phyloP scores from a whole-genome alignment of 2,329 filamentous ascomycete genomes.

The Exophiala xenobiotica region DNA sequence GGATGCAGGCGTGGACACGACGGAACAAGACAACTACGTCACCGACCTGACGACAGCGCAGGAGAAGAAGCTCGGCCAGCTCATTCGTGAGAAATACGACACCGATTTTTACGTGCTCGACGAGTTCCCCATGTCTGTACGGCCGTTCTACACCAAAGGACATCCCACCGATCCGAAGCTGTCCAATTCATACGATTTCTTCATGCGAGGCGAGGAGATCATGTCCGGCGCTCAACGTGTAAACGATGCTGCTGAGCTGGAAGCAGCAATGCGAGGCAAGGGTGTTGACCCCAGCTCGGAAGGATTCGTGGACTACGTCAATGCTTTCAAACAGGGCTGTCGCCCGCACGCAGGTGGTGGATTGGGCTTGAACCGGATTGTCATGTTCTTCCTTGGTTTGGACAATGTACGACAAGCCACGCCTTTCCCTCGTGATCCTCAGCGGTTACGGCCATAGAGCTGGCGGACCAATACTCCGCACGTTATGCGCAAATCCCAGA shows the following conservation, averaged over 20 bases:
- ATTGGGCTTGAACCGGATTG: conserved; percentile 64
- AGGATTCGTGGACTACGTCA: conserved; percentile 63
- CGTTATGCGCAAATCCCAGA: background rate
- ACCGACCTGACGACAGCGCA: conserved; percentile 50
- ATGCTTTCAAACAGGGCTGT: conserved; percentile 64
- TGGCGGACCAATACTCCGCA: background rate
- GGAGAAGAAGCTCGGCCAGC: conserved; percentile 71
- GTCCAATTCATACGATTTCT: conserved; percentile 69
- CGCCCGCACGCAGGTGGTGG: conserved; percentile 65
- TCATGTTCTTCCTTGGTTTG: conserved; percentile 65
- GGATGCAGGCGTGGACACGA: conserved; percentile 51
- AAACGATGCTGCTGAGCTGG: conserved; percentile 59
- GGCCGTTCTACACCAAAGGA: conserved; percentile 90
- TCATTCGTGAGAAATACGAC: conserved; percentile 84
- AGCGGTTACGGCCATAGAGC: conserved; percentile 49
- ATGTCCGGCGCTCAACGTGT: conserved; percentile 67
- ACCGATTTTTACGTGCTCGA: conserved; percentile 97
- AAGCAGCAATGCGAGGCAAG: conserved; percentile 58
- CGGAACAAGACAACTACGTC: conserved; percentile 49
- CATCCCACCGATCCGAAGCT: conserved; percentile 66
- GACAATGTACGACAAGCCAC: conserved; percentile 63
- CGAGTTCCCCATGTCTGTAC: conserved; percentile 86
- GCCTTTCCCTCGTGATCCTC: conserved; percentile 64
- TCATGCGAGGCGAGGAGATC: conserved; percentile 70
- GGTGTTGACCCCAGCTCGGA: conserved; percentile 59